Evolutionary conservation across 192 early-diverging fungal species (phyloP), one percentile per base, ranked within the genome.

Genomic region (Funneliformis geosporum): DNA sequence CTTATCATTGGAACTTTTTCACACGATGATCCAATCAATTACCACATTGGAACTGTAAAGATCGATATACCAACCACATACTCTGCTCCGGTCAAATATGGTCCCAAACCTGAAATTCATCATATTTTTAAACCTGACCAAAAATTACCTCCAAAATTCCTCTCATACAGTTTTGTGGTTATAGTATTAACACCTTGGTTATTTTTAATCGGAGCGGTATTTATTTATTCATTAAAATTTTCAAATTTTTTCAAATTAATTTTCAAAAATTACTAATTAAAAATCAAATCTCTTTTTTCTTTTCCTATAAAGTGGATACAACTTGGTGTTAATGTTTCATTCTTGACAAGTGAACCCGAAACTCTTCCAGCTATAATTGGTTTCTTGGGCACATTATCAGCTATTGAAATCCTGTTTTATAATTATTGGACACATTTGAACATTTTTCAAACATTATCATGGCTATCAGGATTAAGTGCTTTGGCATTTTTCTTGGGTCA

Each of bases 381-480:
- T 47, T 87, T 87, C 47, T 60, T 87, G 38, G 46, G 33, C 28
- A 79, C 84, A 8, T 76, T 87, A 46, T 69, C 46, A 14, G 80
- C 69, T 25, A 83, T 83, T 55, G 86, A 87, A 70, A 77, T 76
- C 28, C n/a, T 85, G 10, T 84, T 87, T 46, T 85, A 79, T 73
- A 61, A 78, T 42, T 87, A 87, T 73, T 87, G 84, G 84, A 85
- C 80, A n/a, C 75, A 82, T 55, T 68, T 82, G 18, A 85, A 87
- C 72, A 67, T 87, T 9, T 81, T 87, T 73, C 79, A 87, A 59
- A 87, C 86, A 33, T 80, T 87, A 4, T 60, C 68, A 16, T 85
- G 79, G 55, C 28, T 85, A 4, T 61, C 75, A 23, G 81, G 62
- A 3, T 79, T 82, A 46, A 82, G 79, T 23, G 18, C 82, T 12